phyloP scores from a whole-genome alignment of 2,329 filamentous ascomycete species.

The Fusarium fracticaudum region DNA sequence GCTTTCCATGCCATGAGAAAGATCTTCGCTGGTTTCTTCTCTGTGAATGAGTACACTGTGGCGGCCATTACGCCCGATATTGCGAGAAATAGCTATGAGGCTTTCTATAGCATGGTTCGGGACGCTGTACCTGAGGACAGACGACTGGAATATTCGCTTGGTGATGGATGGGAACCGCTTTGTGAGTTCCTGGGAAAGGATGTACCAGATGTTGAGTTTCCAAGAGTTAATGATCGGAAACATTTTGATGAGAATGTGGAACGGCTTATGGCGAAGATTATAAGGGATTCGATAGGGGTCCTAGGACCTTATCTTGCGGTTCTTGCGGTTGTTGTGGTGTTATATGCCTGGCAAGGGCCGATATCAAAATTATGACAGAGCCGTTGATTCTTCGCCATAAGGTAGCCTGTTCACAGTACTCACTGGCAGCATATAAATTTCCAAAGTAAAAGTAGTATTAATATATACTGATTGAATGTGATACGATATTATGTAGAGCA shows the following conservation, averaged over 20 bases:
- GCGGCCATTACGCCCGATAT: background rate
- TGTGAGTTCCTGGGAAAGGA: conserved; percentile 18
- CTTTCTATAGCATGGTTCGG: background rate
- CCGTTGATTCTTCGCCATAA: rapidly evolving
- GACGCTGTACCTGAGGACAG: background rate
- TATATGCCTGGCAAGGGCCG: background rate
- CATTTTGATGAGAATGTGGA: background rate
- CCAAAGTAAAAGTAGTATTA: no score
- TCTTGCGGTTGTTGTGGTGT: background rate
- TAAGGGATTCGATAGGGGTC: rapidly evolving
- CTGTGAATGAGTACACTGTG: background rate
- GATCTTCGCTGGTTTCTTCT: conserved; percentile 2
- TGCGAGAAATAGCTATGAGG: background rate
- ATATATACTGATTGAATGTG: background rate
- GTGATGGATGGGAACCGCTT: conserved; percentile 5
- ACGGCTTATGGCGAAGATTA: background rate
- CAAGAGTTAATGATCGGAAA: conserved; percentile 3
- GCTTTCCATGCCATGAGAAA: background rate
- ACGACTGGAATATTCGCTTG: conserved; percentile 2
- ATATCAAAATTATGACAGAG: background rate
- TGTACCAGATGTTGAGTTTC: conserved; percentile 3
- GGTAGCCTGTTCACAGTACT: rapidly evolving
- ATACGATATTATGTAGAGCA: background rate
- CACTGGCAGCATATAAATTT: no score
- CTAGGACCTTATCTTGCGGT: background rate